phyloP scores from a whole-genome alignment of 768 basidiomycete species.

The Psilocybe cyanescens region DNA sequence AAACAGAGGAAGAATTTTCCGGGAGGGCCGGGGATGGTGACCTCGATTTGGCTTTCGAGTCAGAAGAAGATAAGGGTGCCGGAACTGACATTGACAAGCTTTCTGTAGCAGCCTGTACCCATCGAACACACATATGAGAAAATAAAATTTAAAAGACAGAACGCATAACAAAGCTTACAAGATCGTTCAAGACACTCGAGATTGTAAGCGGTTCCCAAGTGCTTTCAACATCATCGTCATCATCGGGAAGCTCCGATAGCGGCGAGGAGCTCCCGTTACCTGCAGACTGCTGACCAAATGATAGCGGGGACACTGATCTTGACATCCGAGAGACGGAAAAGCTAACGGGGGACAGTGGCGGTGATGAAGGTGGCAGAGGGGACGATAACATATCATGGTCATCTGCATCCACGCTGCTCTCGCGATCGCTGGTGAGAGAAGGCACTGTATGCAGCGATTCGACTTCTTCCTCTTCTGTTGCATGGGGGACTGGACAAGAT shows the following conservation, averaged over 20 bases:
- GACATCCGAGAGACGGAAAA: slow-evolving; percentile 36
- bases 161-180: slow-evolving; percentile 6
- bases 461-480: slow-evolving; percentile 15
- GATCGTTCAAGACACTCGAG: background rate
- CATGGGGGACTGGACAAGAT: background rate
- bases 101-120: background rate
- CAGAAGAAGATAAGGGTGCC: background rate
- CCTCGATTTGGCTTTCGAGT: background rate
- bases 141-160: background rate
- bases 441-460: slow-evolving; percentile 26
- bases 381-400: slow-evolving; percentile 28
- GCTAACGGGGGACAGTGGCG: slow-evolving; percentile 46
- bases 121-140: background rate
- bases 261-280: slow-evolving; percentile 18
- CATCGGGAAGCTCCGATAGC: slow-evolving; percentile 26
- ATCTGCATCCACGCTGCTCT: slow-evolving; percentile 34
- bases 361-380: slow-evolving; percentile 47
- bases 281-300: slow-evolving; percentile 22
- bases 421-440: slow-evolving; percentile 34
- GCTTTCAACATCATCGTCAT: slow-evolving; percentile 23
- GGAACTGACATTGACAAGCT: background rate
- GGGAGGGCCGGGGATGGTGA: background rate
- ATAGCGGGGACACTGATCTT: slow-evolving; percentile 38
- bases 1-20: background rate
- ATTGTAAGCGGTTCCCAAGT: background rate